These are phyloP conservation scores for Solanum rostratum DNA, from an alignment of 257 asterid genomes.

Conservation along the genomic window DNA sequence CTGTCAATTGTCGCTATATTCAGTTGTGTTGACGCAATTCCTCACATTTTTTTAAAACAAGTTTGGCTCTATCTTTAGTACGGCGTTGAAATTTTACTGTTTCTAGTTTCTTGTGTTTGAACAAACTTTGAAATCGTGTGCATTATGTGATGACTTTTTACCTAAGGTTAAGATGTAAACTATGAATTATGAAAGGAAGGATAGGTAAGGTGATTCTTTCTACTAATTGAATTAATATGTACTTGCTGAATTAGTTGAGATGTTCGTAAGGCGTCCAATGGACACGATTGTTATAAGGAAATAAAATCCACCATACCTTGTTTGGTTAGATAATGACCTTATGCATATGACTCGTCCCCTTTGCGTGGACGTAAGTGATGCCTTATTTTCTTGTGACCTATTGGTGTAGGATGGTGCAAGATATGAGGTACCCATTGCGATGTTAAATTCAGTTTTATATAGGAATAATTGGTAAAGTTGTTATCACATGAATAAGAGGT, in stretches of 20 bases:
- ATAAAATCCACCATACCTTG: no score
- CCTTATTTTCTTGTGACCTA: background rate
- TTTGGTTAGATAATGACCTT: background rate
- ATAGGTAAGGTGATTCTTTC: background rate
- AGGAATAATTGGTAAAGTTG: background rate
- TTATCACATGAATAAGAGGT: no score
- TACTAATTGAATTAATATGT: background rate
- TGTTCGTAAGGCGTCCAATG: background rate
- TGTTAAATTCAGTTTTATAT: no score
- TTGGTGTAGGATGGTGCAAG: background rate
- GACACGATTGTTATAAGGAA: background rate
- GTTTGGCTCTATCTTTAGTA: background rate
- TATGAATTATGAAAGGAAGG: background rate
- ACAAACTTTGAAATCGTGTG: background rate
- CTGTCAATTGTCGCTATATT: background rate
- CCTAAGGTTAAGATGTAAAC: background rate
- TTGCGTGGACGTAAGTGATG: background rate
- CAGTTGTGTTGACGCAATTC: conserved; percentile 1
- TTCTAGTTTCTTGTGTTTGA: background rate
- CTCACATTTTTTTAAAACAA: background rate
- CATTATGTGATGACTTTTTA: background rate
- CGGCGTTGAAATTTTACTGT: background rate
- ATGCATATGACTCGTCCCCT: background rate
- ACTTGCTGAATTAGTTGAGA: background rate
- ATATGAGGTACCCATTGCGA: background rate